Conservation (phyloP, 306 rosid genomes). For the Cyamopsis tetragonoloba region DNA sequence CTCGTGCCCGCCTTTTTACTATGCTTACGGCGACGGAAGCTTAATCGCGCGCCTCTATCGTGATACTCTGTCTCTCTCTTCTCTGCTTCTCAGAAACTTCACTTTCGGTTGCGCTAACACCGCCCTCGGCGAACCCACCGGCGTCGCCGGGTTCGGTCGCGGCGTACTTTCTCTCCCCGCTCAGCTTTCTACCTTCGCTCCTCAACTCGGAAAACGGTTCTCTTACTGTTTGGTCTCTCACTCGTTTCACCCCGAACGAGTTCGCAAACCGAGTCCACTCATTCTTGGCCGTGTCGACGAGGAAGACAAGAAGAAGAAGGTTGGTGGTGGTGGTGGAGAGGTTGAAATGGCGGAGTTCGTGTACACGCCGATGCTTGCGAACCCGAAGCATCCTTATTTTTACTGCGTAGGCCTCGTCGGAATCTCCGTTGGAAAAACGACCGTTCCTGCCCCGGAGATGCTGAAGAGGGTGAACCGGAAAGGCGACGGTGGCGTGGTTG, state of each 20-base stretch:
- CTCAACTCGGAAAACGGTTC: constrained; percentile 63
- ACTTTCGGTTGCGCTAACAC: constrained; percentile 87
- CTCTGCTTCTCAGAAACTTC: constrained; percentile 50
- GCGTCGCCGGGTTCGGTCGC: constrained; percentile 89
- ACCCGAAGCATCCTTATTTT: constrained; percentile 69
- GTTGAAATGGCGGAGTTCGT: constrained; percentile 35
- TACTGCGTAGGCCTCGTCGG: constrained; percentile 63
- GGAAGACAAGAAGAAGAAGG: constrained; percentile 21
- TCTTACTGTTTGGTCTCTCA: constrained; percentile 87
- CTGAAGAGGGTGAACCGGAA: constrained; percentile 42
- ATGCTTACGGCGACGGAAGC: constrained; percentile 90
- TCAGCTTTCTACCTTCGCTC: constrained; percentile 53
- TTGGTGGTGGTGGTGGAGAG: constrained; percentile 19
- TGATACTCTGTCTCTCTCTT: constrained; percentile 41
- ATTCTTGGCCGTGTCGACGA: constrained; percentile 57
- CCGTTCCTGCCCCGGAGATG: constrained; percentile 51
- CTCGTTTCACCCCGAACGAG: constrained; percentile 55
- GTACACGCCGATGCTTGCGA: constrained; percentile 72
- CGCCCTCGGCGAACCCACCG: constrained; percentile 72
- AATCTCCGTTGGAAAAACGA: constrained; percentile 48
- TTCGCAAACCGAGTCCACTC: constrained; percentile 70
- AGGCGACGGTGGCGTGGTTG: constrained; percentile 73
- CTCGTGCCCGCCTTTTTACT: constrained; percentile 72
- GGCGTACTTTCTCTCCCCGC: constrained; percentile 73
- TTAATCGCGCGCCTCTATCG: constrained; percentile 54